These are phyloP conservation scores for Berberis vulgaris DNA, from an alignment of 164 flowering plant genomes.

Conservation along the genomic window DNA sequence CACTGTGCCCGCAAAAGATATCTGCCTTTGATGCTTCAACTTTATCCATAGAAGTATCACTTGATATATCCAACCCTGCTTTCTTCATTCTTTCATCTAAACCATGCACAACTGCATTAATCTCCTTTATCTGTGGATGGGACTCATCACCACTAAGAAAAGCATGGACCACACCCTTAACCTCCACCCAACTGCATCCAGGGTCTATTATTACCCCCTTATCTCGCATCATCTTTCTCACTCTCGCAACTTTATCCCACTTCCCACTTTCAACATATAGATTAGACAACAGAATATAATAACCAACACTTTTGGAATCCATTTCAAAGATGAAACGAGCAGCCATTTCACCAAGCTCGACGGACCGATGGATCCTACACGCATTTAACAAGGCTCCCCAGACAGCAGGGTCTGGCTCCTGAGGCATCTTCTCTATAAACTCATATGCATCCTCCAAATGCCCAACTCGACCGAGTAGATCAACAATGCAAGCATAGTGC, in stretches of 20 bases:
- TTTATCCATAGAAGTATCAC: constrained; percentile 21
- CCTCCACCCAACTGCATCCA: constrained; percentile 92
- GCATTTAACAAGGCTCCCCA: constrained; percentile 92
- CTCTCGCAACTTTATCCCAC: constrained; percentile 71
- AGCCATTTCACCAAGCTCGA: constrained; percentile 74
- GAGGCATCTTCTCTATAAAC: constrained; percentile 60
- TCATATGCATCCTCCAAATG: constrained; percentile 54
- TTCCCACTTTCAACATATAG: constrained; percentile 57
- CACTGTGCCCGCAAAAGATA: constrained; percentile 91
- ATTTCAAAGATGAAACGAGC: constrained; percentile 50
- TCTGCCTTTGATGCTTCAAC: constrained; percentile 54
- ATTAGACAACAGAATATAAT: constrained; percentile 61
- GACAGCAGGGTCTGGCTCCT: constrained; percentile 65
- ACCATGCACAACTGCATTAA: constrained; percentile 51
- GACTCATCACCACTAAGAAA: constrained; percentile 66
- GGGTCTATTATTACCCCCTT: constrained; percentile 66
- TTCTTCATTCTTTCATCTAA: constrained; percentile 63
- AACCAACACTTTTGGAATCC: constrained; percentile 51
- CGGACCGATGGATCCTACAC: constrained; percentile 58
- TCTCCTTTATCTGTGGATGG: constrained; percentile 64
- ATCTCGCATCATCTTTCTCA: constrained; percentile 60
- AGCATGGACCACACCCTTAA: constrained; percentile 76
- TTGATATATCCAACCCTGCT: constrained; percentile 15
- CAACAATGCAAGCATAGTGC: constrained; percentile 85
- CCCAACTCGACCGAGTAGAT: constrained; percentile 86